A percentile compares a stretch with the other conserved stretches of the same genome.
phyloP scores from a whole-genome alignment of 2,329 filamentous ascomycete species.

The Arthrobotrys entomopaga region DNA sequence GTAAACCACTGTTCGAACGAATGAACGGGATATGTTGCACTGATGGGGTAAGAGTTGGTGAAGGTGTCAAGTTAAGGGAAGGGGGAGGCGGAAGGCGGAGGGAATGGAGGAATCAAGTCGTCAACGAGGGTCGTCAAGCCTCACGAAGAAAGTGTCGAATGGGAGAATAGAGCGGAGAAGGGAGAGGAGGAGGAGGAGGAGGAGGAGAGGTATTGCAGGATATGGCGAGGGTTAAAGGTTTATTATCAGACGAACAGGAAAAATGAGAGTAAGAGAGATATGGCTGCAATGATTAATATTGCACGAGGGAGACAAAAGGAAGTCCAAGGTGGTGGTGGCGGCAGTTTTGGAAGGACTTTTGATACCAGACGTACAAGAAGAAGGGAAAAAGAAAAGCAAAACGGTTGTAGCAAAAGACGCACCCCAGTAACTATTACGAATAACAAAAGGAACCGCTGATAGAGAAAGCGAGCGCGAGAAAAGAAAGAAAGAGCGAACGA shows the following conservation, averaged over 20 bases:
- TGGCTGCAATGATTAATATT: not conserved
- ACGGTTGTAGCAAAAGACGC: slow-evolving; percentile 9
- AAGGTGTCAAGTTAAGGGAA: slow-evolving; percentile 16
- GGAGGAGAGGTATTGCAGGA: slow-evolving; percentile 18
- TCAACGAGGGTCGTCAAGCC: slow-evolving; percentile 55
- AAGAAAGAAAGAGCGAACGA: slow-evolving; percentile 42
- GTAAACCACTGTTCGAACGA: slow-evolving; percentile 48
- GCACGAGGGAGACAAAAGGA: slow-evolving; percentile 20
- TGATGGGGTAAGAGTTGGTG: slow-evolving; percentile 7
- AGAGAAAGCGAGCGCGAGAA: slow-evolving; percentile 30
- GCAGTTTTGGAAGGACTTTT: slow-evolving; percentile 54
- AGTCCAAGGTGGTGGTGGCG: slow-evolving; percentile 52
- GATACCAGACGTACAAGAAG: slow-evolving; percentile 44
- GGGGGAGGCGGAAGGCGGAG: slow-evolving; percentile 25
- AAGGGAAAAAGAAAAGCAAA: slow-evolving; percentile 26
- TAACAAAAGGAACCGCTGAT: slow-evolving; percentile 46
- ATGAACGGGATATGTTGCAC: slow-evolving; percentile 9
- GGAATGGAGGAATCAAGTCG: slow-evolving; percentile 37
- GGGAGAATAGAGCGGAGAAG: slow-evolving; percentile 13
- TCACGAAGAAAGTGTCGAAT: slow-evolving; percentile 49
- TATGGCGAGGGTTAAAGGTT: slow-evolving; percentile 51
- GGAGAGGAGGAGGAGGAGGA: slow-evolving; percentile 8
- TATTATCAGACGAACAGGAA: slow-evolving; percentile 55
- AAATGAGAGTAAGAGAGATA: slow-evolving; percentile 15
- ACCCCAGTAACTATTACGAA: slow-evolving; percentile 42